Conservation (phyloP, 345 rosid species). For the Camelina hispida region DNA sequence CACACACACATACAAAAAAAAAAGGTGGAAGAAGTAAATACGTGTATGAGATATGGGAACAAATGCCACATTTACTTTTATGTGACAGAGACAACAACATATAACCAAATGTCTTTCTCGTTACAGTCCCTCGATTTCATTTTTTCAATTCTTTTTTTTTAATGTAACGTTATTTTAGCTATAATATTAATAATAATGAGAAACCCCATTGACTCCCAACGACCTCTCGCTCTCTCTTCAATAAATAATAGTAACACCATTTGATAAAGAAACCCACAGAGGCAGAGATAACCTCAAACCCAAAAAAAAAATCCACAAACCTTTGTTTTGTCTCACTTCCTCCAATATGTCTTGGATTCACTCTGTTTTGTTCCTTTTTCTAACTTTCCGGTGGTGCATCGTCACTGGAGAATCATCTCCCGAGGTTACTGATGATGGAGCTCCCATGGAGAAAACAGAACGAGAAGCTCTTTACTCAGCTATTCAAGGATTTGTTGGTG, state of each 20-base stretch:
- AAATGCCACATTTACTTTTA: constrained; percentile 41
- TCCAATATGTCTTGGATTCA: constrained; percentile 40
- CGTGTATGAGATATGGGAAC: constrained; percentile 40
- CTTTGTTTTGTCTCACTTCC: neutral
- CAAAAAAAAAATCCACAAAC: constrained; percentile 13
- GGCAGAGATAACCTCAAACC: constrained; percentile 9
- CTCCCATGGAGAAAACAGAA: constrained; percentile 81
- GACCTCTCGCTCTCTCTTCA: constrained; percentile 46
- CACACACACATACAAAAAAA: too few species aligned
- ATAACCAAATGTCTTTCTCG: constrained; percentile 47
- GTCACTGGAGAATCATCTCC: constrained; percentile 40
- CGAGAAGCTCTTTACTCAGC: constrained; percentile 68
- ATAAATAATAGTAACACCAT: constrained; percentile 30
- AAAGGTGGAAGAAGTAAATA: constrained; percentile 7
- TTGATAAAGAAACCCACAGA: constrained; percentile 34
- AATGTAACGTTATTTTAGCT: constrained; percentile 27
- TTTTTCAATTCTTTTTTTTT: neutral
- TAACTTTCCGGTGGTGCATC: constrained; percentile 23
- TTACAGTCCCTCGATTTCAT: constrained; percentile 37
- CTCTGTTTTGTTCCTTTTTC: constrained; percentile 16
- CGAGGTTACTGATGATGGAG: constrained; percentile 40
- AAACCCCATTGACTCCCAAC: constrained; percentile 42
- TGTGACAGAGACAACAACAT: constrained; percentile 47
- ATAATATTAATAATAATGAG: constrained; percentile 17
- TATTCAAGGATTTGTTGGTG: constrained; percentile 85